Base-by-base conservation (phyloP, 1,284 basidiomycete species). In the Marasmius fiardii region DNA sequence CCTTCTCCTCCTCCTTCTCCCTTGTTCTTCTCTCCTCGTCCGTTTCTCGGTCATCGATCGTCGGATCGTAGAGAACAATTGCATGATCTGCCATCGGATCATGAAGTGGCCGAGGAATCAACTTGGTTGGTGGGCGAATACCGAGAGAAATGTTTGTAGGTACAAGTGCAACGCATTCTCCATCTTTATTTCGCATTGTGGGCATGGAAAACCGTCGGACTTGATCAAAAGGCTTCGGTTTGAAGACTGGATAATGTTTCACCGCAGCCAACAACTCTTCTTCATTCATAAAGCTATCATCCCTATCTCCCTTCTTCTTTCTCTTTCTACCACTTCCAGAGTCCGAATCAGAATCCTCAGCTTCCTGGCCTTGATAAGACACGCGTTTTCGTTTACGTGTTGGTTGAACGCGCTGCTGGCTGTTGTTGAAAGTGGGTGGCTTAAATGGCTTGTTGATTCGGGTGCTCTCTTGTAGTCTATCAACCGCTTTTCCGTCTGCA, bases 31-130 rank as follows among this genome's bases (percentile, higher is more conserved):
- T 80, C 70, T 92, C 90, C 65, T 92, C 90, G 58, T 93, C 90
- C 0, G 91, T 93, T 65, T 96, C 94, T 63, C 87, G 76, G 66
- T 92, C 89, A 67, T 99, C 95, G 47, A 97, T 86, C 0, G 96
- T 99, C 0, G 96, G 96, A 66, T 99, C 96, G 68, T 94, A 99
- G 3, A 98, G 75, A 0, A 99, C 97, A 60, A 99, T 96, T 0
- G 97, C 95, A 69, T 97, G 95, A 66, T 98, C 95, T 54, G 90
- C 87, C 92, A 99, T 96, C 0, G 95, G 97, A 68, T 99, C 95
- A 66, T 96, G 90, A 14, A 98, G 75, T 1, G 96, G 96, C 11
- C 96, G 81, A 5, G 96, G 97, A 45, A 93, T 84, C 55, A 98
- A 77, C 61, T 88, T 91, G 0, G 89, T 81, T 56, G 87, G 85